Percentiles rank a stretch among this genome's conserved stretches.
phyloP scores from a whole-genome alignment of 1,139 yeast genomes.

The Kluyveromyces sp. region DNA sequence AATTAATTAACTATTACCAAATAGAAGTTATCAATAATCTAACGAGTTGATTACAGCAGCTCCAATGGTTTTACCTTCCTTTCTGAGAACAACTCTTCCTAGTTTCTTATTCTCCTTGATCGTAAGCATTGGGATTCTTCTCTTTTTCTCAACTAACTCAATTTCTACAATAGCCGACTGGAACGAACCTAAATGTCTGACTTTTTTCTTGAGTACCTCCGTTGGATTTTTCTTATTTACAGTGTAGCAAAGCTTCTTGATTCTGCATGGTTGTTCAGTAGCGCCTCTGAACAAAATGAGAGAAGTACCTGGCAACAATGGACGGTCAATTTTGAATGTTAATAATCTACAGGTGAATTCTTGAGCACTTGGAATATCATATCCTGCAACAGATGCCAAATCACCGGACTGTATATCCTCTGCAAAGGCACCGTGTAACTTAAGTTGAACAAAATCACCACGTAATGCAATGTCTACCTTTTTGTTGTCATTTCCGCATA shows the following conservation, averaged over 20 bases:
- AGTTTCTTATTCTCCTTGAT: slow-evolving; percentile 53
- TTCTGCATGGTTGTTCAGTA: slow-evolving; percentile 65
- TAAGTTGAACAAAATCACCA: slow-evolving; percentile 64
- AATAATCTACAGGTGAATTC: slow-evolving; percentile 50
- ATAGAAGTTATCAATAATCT: slow-evolving; percentile 3
- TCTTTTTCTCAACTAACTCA: slow-evolving; percentile 43
- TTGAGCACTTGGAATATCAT: slow-evolving; percentile 41
- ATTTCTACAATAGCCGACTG: slow-evolving; percentile 69
- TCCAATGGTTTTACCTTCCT: slow-evolving; percentile 81
- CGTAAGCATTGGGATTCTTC: slow-evolving; percentile 52
- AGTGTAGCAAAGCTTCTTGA: slow-evolving; percentile 48
- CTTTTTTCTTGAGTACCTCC: slow-evolving; percentile 41
- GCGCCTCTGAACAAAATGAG: slow-evolving; percentile 78
- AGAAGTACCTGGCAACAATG: slow-evolving; percentile 77
- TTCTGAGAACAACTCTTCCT: slow-evolving; percentile 77
- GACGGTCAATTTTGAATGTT: slow-evolving; percentile 64
- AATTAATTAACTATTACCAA: no score
- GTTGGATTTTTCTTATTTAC: slow-evolving; percentile 39
- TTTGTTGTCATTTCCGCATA: slow-evolving; percentile 26
- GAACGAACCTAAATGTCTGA: slow-evolving; percentile 65
- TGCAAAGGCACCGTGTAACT: slow-evolving; percentile 41
- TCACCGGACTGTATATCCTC: slow-evolving; percentile 69
- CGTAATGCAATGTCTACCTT: slow-evolving; percentile 43
- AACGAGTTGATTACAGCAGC: slow-evolving; percentile 47
- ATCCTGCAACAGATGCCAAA: slow-evolving; percentile 47